Base-by-base conservation (phyloP, 2,329 filamentous ascomycete genomes). In the Neonectria ditissima region DNA sequence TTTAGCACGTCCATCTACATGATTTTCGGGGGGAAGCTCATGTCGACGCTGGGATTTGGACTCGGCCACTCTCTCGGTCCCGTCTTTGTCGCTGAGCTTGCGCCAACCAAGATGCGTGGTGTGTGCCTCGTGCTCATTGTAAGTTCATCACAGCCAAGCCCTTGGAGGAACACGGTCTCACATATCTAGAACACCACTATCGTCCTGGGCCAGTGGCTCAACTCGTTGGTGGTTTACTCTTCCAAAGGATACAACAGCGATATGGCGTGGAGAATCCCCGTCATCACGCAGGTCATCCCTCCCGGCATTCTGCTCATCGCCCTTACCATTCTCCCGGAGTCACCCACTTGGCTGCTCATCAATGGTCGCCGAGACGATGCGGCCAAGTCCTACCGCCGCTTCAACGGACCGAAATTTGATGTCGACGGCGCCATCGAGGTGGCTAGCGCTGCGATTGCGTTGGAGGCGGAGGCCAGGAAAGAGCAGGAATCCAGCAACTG, bases 71-170 rank as follows among this genome's bases (percentile, higher is more conserved):
- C 75, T 2, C 66, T 77, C 6, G 74, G 70, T 1, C 75, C 75
- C 1, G 76, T 77, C 11, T 76, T 73, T 34, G 75, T 77, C 13
- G 74, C 76, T 6, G 75, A 77, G 66, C 55, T 77, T 20, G 75
- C 76, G 0, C 75, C 75, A 1, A 68, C 71, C 22, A 73, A 74
- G 63, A 66, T 77, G 45, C 70, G 75, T 4, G 75, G 76, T 13
- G 54, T 75, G 11, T 76, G 73, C 34, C 58, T 77, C 10, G 66
- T 70, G 11, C 58, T 77, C 2, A 62, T 77, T 26, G 72, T 74
- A 44, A 54, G 68, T 56, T 7, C n/a, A 44, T 3, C 9, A 22
- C 24, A 28, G 14, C 5, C 14, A 8, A 28, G 9, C 5, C 56
- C 16, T 9, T 14, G 22, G 6, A 2, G 13, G 6, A 0, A 20